Evolutionary conservation across 2,329 filamentous ascomycete genomes (phyloP), one percentile per base, ranked within the genome.

Genomic region (Neocucurbitaria cava): DNA sequence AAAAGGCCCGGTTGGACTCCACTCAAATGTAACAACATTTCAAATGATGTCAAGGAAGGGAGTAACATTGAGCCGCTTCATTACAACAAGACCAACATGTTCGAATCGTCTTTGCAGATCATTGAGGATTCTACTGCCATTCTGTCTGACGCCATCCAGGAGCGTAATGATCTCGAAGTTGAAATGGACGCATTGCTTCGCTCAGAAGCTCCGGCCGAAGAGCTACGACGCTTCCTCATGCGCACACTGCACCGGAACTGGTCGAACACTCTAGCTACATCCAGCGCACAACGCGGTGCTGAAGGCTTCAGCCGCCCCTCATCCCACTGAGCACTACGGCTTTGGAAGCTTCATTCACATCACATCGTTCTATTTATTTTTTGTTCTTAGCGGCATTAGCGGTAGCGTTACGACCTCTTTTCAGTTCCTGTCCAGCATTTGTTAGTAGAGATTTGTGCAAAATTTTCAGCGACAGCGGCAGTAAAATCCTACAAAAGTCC

Each of bases 11-110:
- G 59, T 13, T 66, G 64, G 60, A 54, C 42, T 3, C 38, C 43
- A 3, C 56, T 68, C 17, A 67, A 67, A 28, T 40, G 40, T 23
- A 67, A 69, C 54, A 69, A 69, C 44, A 54, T 64, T 39, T 56
- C 55, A 18, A 35, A 49, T 18, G 58, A 64, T 41, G 49, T 69
- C 24, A 33, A 46, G 1, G 50, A 54, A n/a, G 47, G 55, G 13
- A 50, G 50, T 36, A 39, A 49, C 5, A 46, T 58, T 20, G 41
- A 54, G 8, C 60, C 60, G 2, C 52, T 62, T 5, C 26, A 42
- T 5, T 55, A 39, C 42, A 65, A 65, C 52, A 65, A 65, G 30
- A 48, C 43, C 3, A 54, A 56, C 2, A 49, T 61, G 21, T 54
- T 54, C 30, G 54, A 44, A 13, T 59, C 61, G 2, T 43, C 47